Evolutionary conservation across 306 rosid species (phyloP).

Genomic region (Cucumis hystrix): DNA sequence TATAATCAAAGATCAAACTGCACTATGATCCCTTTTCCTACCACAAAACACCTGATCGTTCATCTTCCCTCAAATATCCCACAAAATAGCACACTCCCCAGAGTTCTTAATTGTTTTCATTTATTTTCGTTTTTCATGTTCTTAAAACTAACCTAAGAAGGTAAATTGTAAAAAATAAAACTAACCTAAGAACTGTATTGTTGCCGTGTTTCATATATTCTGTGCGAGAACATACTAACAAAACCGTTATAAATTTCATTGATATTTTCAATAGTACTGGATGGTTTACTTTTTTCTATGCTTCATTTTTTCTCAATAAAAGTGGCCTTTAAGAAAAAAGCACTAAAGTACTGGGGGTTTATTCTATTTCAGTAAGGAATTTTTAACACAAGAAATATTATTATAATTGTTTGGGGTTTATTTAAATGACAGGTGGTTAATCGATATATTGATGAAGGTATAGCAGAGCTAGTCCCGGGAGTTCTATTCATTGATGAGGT

Average conservation of each 20-base stretch:
- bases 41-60: too few relatives aligned
- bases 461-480: conserved; percentile 99
- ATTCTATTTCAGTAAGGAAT: neutral
- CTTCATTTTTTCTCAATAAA: too few relatives aligned
- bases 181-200: neutral
- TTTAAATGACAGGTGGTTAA: conserved; percentile 64
- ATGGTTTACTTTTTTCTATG: neutral
- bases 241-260: neutral
- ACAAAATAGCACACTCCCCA: too few relatives aligned
- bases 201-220: neutral
- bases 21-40: too few relatives aligned
- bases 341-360: neutral
- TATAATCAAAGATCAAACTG: too few relatives aligned
- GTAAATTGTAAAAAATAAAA: neutral
- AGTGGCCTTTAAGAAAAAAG: too few relatives aligned
- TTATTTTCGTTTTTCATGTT: neutral
- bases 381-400: neutral
- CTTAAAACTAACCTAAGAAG: neutral
- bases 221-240: neutral
- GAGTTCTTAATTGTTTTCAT: neutral
- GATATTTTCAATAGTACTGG: neutral
- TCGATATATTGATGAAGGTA: conserved; percentile 90
- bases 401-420: neutral
- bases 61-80: too few relatives aligned
- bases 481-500: conserved; percentile 82